Evolutionary conservation across 768 basidiomycete species (phyloP).

Genomic region (Agaricus blazei): DNA sequence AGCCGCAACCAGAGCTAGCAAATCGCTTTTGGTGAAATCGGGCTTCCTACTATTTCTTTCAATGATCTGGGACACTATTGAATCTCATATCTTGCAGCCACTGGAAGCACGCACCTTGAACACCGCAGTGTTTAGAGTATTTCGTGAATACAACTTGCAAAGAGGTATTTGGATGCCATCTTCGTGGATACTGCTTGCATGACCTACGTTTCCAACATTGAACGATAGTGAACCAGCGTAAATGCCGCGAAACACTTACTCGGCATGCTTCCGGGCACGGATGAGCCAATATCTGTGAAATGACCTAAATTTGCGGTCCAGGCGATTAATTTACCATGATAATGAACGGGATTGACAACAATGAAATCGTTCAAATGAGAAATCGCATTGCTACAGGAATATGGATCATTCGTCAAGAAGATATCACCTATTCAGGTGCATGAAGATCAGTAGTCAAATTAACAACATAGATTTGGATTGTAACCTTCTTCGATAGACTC

Average conservation of each 20-base stretch:
- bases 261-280: slow-evolving; percentile 19
- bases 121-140: slow-evolving; percentile 19
- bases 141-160: slow-evolving; percentile 21
- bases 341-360: slow-evolving; percentile 22
- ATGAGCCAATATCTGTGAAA: slow-evolving; percentile 22
- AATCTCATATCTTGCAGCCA: too few species aligned
- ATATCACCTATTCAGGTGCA: slow-evolving; percentile 9
- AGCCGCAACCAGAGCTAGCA: slow-evolving; percentile 24
- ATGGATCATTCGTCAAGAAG: slow-evolving; percentile 26
- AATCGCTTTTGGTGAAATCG: slow-evolving; percentile 22
- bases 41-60: slow-evolving; percentile 23
- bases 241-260: neutral
- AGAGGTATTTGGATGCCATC: slow-evolving; percentile 25
- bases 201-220: slow-evolving; percentile 1
- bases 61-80: slow-evolving; percentile 3
- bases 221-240: too few species aligned
- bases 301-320: slow-evolving; percentile 26
- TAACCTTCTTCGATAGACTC: slow-evolving; percentile 25
- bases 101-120: slow-evolving; percentile 13
- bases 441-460: neutral
- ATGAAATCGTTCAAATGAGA: slow-evolving; percentile 27
- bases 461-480: too few species aligned
- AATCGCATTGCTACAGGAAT: slow-evolving; percentile 21
- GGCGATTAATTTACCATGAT: slow-evolving; percentile 21
- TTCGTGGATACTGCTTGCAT: slow-evolving; percentile 19